Conservation (phyloP, 2,329 filamentous ascomycete species). For the Tolypocladium nubicola region DNA sequence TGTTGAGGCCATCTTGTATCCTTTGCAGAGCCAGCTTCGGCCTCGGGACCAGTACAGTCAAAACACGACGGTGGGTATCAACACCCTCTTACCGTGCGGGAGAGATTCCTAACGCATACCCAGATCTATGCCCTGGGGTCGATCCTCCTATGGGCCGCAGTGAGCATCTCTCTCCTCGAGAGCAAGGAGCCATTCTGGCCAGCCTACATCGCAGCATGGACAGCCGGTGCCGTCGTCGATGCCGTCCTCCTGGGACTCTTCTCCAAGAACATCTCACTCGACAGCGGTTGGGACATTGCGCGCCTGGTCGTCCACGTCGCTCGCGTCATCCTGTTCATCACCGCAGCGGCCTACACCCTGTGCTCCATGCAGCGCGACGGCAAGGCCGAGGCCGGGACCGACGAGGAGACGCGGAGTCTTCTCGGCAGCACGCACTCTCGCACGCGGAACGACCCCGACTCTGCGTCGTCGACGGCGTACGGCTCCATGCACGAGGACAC, state of each 20-base stretch:
- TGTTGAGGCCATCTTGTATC: neutral
- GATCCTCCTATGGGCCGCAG: slow-evolving; percentile 3
- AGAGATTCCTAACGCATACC: neutral
- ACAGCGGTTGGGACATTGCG: neutral
- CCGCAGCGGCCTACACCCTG: neutral
- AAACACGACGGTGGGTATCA: neutral
- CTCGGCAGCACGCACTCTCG: neutral
- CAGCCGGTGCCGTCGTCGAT: slow-evolving; percentile 2
- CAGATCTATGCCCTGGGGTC: slow-evolving; percentile 2
- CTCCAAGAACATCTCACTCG: neutral
- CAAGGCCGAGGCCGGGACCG: neutral
- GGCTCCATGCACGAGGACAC: slow-evolving; percentile 3
- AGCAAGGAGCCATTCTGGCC: slow-evolving; percentile 4
- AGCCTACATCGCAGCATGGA: slow-evolving; percentile 4
- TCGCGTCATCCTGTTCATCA: neutral
- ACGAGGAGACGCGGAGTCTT: slow-evolving; percentile 2
- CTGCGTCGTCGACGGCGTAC: slow-evolving; percentile 1
- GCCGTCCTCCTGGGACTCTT: neutral
- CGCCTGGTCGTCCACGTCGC: neutral
- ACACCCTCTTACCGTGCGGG: neutral
- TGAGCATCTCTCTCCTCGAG: slow-evolving; percentile 5
- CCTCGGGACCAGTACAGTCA: neutral
- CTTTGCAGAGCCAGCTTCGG: neutral
- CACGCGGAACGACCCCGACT: neutral
- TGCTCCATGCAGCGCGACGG: neutral